A percentile compares a stretch with the other conserved stretches of the same genome.
phyloP scores from a whole-genome alignment of 2,329 filamentous ascomycete species.

The Acrodontium crateriforme region DNA sequence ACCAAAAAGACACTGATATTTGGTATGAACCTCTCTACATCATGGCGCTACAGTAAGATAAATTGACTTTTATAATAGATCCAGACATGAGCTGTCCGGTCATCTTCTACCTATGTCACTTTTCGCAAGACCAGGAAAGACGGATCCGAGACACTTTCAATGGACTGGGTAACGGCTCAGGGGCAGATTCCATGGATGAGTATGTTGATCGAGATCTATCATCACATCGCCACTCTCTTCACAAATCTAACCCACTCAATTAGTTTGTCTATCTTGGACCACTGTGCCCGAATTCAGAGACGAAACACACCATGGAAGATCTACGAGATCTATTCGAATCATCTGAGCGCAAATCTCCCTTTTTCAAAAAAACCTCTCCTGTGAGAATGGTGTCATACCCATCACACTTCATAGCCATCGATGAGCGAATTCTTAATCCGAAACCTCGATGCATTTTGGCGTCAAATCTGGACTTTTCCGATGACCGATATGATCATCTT shows the following conservation, averaged over 20 bases:
- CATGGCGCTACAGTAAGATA: no score
- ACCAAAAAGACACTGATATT: no score
- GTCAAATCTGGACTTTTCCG: conserved; percentile 1
- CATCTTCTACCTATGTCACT: conserved; percentile 1
- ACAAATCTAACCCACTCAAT: no score
- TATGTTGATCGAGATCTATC: background rate
- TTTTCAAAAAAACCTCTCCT: background rate
- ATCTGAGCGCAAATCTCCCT: background rate
- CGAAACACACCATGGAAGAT: conserved; percentile 2
- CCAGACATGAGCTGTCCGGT: background rate
- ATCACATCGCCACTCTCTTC: conserved; percentile 1
- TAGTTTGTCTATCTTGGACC: no score
- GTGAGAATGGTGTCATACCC: background rate
- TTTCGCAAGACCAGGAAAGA: conserved; percentile 1
- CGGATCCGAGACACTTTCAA: background rate
- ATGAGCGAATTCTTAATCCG: conserved; percentile 1
- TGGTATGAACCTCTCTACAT: no score
- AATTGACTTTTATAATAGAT: no score
- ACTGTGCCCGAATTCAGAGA: background rate
- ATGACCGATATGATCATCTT: background rate
- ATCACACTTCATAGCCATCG: conserved; percentile 1
- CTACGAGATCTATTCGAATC: conserved; percentile 1
- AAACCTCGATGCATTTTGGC: conserved; percentile 1
- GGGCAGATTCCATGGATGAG: no score
- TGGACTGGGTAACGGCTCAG: background rate